Evolutionary conservation across 192 early-diverging fungal species (phyloP), one percentile per base, ranked within the genome.

Genomic region (Coemansia biformis): DNA sequence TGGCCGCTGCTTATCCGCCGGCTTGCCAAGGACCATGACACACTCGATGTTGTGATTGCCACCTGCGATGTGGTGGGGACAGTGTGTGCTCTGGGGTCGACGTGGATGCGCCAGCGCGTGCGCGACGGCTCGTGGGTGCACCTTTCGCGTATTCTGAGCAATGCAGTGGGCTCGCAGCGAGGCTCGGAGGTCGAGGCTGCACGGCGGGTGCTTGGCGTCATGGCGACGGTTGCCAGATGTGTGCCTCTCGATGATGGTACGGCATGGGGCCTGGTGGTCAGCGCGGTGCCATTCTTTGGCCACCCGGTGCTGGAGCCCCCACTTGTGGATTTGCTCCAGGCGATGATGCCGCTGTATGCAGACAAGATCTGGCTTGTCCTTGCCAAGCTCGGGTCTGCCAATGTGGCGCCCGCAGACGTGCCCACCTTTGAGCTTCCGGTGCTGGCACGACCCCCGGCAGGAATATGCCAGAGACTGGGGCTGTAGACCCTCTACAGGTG

Each of bases 281-380:
- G 57, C 31, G n/a, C 39, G 8, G 14, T 61, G 32, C 10, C 49
- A 1, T 46, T 59, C 28, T 24, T 65, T 38, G 57, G 39, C 30
- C 14, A 16, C 23, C 37, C 8, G 9, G 45, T n/a, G 8, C 16
- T 52, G 18, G 42, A 42, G 19, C 30, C 45, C 8, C 22, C 38
- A 29, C 38, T 43, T 1, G 5, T 61, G 19, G 51, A 28, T 8
- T 26, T 72, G 47, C 54, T 72, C 2, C 48, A n/a, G 14, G 18
- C 38, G 4, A 64, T 72, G 68, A 48, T 48, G 14, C 68, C 59
- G 13, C 47, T 39, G 13, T 64, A 72, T 44, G 68, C 56, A 4
- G 68, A 72, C 35, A 64, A 64, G 34, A 33, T 64, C 2, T 72
- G 68, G 68, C 61, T 72, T 10, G 40, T 71, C 15, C 24, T 63